Evolutionary conservation across 441 rosid genomes (phyloP).

Genomic region (Dalechampia spathulata): DNA sequence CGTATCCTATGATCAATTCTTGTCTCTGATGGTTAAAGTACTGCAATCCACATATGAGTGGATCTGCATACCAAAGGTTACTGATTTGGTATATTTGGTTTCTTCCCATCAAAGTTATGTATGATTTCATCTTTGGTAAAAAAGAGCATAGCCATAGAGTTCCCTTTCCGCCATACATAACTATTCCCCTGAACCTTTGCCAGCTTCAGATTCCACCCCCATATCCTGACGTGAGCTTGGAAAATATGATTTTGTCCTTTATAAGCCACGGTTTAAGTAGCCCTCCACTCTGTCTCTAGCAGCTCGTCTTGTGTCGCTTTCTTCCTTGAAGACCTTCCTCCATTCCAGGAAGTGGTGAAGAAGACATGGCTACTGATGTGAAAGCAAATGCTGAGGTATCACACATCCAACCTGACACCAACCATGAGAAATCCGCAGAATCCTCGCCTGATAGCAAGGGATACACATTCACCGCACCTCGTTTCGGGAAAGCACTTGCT

Average conservation of each 20-base stretch:
- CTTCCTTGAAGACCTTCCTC: not conserved
- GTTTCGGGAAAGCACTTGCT: slow-evolving; percentile 47
- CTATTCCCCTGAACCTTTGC: too few relatives aligned
- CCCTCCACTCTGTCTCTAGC: too few relatives aligned
- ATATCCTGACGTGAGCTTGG: slow-evolving; percentile 10
- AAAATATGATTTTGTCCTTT: slow-evolving; percentile 7
- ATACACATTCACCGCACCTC: slow-evolving; percentile 10
- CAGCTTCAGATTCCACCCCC: slow-evolving; percentile 25
- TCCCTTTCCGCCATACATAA: too few relatives aligned
- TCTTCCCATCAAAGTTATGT: slow-evolving; percentile 22
- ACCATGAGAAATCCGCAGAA: slow-evolving; percentile 12
- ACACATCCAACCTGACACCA: slow-evolving; percentile 8
- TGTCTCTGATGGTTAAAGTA: slow-evolving; percentile 9
- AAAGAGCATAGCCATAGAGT: slow-evolving; percentile 5
- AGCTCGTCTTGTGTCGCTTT: not conserved
- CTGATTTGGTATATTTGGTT: slow-evolving; percentile 12
- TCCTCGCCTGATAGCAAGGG: slow-evolving; percentile 10
- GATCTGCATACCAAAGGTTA: not conserved
- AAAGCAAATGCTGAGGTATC: slow-evolving; percentile 16
- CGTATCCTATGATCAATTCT: slow-evolving; percentile 6
- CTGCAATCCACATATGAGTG: not conserved
- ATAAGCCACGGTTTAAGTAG: not conserved
- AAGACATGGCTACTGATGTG: slow-evolving; percentile 36
- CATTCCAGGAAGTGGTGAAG: too few relatives aligned
- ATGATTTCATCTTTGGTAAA: not conserved